These are phyloP conservation scores for Neurospora tetraspora DNA, from an alignment of 495 filamentous ascomycete genomes.

Conservation along the genomic window DNA sequence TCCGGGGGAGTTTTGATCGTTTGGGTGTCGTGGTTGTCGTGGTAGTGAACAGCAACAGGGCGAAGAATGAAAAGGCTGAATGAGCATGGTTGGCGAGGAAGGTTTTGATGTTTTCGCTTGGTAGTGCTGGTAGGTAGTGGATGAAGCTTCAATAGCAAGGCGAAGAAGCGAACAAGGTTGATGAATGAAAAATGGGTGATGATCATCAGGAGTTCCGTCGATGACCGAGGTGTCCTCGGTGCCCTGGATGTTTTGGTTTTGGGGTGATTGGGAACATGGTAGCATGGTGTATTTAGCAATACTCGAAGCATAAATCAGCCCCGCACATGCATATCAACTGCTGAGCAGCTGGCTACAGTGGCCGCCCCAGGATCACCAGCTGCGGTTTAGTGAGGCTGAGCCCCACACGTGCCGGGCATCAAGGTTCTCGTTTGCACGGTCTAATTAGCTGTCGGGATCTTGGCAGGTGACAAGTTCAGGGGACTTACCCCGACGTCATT, in stretches of 20 bases:
- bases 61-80: too few relatives aligned
- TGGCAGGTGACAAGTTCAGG: background rate
- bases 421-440: background rate
- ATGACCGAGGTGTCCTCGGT: background rate
- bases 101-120: too few relatives aligned
- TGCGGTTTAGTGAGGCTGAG: background rate
- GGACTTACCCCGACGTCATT: background rate
- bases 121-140: too few relatives aligned
- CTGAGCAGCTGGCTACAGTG: background rate
- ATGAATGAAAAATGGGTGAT: background rate
- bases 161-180: background rate
- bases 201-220: background rate
- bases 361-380: background rate
- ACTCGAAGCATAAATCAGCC: background rate
- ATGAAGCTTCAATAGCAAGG: background rate
- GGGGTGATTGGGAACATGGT: background rate
- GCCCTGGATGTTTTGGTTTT: too few relatives aligned
- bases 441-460: background rate
- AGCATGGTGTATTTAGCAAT: background rate
- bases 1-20: slow-evolving; percentile 26
- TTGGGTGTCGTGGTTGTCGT: background rate
- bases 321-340: background rate
- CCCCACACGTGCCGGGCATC: background rate
- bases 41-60: background rate
- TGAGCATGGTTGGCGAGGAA: too few relatives aligned